These are phyloP conservation scores for Lindgomyces ingoldianus DNA, from an alignment of 495 filamentous ascomycete genomes.

Conservation along the genomic window DNA sequence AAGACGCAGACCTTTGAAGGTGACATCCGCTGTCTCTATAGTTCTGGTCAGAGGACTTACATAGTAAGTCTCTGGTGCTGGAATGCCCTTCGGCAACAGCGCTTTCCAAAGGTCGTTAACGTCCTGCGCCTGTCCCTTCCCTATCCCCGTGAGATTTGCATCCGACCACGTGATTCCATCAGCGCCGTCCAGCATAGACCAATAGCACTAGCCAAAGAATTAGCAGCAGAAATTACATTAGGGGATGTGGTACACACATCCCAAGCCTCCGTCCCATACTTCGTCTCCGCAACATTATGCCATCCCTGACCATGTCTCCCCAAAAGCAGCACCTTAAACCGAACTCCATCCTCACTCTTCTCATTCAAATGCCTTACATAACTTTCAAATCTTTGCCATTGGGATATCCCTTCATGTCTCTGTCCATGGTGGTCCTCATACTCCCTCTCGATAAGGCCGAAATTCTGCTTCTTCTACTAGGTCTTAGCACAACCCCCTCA, in stretches of 20 bases:
- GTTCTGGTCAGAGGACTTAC: slow-evolving; percentile 41
- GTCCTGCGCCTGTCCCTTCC: slow-evolving; percentile 38
- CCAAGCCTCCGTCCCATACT: slow-evolving; percentile 45
- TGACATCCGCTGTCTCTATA: slow-evolving; percentile 42
- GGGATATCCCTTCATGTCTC: slow-evolving; percentile 8
- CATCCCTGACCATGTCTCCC: slow-evolving; percentile 46
- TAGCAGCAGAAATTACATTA: neutral
- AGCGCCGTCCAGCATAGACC: slow-evolving; percentile 43
- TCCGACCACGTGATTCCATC: slow-evolving; percentile 41
- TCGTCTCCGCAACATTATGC: slow-evolving; percentile 45
- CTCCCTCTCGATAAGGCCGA: slow-evolving; percentile 38
- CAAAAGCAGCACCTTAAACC: slow-evolving; percentile 43
- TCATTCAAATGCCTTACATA: slow-evolving; percentile 32
- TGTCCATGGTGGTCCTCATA: slow-evolving; percentile 35
- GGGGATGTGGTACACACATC: slow-evolving; percentile 31
- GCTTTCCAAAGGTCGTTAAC: slow-evolving; percentile 32
- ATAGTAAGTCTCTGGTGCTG: slow-evolving; percentile 40
- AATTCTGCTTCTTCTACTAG: slow-evolving; percentile 35
- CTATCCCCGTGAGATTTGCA: slow-evolving; percentile 39
- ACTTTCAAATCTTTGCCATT: slow-evolving; percentile 41
- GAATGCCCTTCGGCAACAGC: slow-evolving; percentile 37
- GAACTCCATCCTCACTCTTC: slow-evolving; percentile 16
- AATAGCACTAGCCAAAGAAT: slow-evolving; percentile 34
- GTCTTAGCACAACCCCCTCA: neutral
- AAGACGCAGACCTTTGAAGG: slow-evolving; percentile 29